phyloP scores from a whole-genome alignment of 495 filamentous ascomycete species.

The Daldinia vernicosa region DNA sequence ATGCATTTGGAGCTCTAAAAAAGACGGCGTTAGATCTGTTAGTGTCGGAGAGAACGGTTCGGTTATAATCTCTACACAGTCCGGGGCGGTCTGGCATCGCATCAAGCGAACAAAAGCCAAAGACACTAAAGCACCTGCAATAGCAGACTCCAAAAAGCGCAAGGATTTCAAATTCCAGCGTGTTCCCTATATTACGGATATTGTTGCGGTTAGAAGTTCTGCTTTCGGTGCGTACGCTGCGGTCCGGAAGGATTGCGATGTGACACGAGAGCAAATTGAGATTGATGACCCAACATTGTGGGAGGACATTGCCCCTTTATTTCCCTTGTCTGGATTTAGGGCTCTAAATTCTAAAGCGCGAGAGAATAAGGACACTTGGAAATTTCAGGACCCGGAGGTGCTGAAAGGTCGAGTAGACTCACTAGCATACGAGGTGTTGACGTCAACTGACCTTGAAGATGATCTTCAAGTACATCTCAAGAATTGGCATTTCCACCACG shows the following conservation, averaged over 20 bases:
- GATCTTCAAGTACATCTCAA: slow-evolving; percentile 58
- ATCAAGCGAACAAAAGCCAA: slow-evolving; percentile 83
- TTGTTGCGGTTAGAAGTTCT: slow-evolving; percentile 84
- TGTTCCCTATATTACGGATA: slow-evolving; percentile 84
- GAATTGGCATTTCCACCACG: slow-evolving; percentile 46
- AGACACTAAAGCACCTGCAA: slow-evolving; percentile 64
- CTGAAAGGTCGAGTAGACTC: slow-evolving; percentile 46
- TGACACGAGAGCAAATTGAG: slow-evolving; percentile 76
- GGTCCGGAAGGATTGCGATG: slow-evolving; percentile 82
- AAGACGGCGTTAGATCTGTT: slow-evolving; percentile 84
- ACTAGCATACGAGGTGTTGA: slow-evolving; percentile 59
- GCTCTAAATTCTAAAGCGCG: slow-evolving; percentile 45
- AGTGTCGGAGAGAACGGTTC: slow-evolving; percentile 92
- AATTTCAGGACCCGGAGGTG: slow-evolving; percentile 49
- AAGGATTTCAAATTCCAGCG: slow-evolving; percentile 94
- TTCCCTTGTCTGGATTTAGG: slow-evolving; percentile 65
- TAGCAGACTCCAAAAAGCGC: slow-evolving; percentile 59
- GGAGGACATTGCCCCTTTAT: slow-evolving; percentile 75
- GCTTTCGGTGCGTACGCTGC: slow-evolving; percentile 89
- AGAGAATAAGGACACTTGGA: slow-evolving; percentile 46
- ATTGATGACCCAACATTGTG: slow-evolving; percentile 72
- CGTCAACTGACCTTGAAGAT: slow-evolving; percentile 64
- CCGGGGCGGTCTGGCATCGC: slow-evolving; percentile 90
- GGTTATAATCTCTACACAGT: slow-evolving; percentile 91
- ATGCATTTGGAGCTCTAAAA: slow-evolving; percentile 86